Base-by-base conservation (phyloP, 1,139 yeast species). In the Blastobotrys arbuscula region DNA sequence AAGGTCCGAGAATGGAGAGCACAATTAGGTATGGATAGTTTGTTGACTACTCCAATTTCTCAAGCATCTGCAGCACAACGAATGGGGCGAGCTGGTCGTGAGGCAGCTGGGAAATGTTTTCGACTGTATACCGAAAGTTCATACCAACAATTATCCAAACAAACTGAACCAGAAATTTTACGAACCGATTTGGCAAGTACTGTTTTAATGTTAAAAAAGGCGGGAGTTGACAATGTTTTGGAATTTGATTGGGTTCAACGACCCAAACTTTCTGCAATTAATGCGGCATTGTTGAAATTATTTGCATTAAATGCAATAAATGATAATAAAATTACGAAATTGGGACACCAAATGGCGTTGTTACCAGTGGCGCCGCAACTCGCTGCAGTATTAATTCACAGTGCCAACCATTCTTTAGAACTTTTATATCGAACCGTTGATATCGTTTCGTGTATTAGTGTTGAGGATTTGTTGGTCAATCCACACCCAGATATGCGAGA, bases 61-160 rank as follows among this genome's bases (percentile, higher is more conserved):
- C 89, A 86, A 61, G 95, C 97, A 0, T 85, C 96, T 38, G 98
- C 98, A 0, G 79, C 84, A 40, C 99, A 92, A 70, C 76, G 99
- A 68, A 83, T 94, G 50, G 99, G 99, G 65, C 86, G 99, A 75
- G 98, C 98, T 24, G 99, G 99, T 57, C 87, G 99, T 79, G 97
- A 92, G 70, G 76, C 79, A 7, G 80, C 85, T 39, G 99, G 99
- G 46, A 92, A 90, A 65, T 89, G 95, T 37, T 92, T 76, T 66
- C 72, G 98, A 52, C 69, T 92, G 35, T 94, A 84, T 64, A 81
- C 85, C 49, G 97, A 90, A 60, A 64, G 69, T 1, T 82, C 85
- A 43, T 92, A 78, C 59, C 72, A 75, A 50, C 62, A 63, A 19
- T 69, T 94, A 39, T 82, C 86, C 0, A 71, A 73, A 48, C 94